Evolutionary conservation across 1,284 basidiomycete genomes (phyloP).

Genomic region (Veloboletus limbatus): DNA sequence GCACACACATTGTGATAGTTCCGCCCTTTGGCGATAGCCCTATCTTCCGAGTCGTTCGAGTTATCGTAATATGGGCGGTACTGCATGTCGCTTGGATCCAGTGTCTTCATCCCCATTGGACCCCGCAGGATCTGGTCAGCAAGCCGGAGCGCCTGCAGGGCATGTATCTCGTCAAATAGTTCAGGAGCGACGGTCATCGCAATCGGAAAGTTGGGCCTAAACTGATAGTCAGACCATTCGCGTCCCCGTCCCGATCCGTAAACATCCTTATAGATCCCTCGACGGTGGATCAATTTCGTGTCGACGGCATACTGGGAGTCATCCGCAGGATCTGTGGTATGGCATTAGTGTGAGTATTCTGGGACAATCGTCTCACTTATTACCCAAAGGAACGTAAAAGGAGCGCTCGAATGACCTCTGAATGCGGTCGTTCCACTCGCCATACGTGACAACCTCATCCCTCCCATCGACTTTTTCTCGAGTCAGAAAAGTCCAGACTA

Average conservation of each 20-base stretch:
- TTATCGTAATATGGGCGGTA: slow-evolving; percentile 93
- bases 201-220: slow-evolving; percentile 90
- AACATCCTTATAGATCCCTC: slow-evolving; percentile 99
- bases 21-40: slow-evolving; percentile 82
- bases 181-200: slow-evolving; percentile 98
- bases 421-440: slow-evolving; percentile 86
- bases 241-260: slow-evolving; percentile 83
- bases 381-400: slow-evolving; percentile 87
- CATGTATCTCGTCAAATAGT: slow-evolving; percentile 82
- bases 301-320: slow-evolving; percentile 76
- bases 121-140: slow-evolving; percentile 76
- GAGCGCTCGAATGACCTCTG: slow-evolving; percentile 86
- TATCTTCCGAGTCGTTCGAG: slow-evolving; percentile 82
- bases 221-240: slow-evolving; percentile 97
- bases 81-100: slow-evolving; percentile 82
- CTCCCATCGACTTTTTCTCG: slow-evolving; percentile 63
- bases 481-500: slow-evolving; percentile 8
- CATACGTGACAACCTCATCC: slow-evolving; percentile 77
- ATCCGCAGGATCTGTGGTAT: slow-evolving; percentile 56
- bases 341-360: slow-evolving; percentile 4
- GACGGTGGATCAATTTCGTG: slow-evolving; percentile 74
- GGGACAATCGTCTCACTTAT: slow-evolving; percentile 20
- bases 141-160: slow-evolving; percentile 72
- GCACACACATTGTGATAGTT: slow-evolving; percentile 78
- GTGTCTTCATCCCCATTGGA: slow-evolving; percentile 92